Evolutionary conservation across 1,139 yeast species (phyloP).

Genomic region (Candida labiduridarum): DNA sequence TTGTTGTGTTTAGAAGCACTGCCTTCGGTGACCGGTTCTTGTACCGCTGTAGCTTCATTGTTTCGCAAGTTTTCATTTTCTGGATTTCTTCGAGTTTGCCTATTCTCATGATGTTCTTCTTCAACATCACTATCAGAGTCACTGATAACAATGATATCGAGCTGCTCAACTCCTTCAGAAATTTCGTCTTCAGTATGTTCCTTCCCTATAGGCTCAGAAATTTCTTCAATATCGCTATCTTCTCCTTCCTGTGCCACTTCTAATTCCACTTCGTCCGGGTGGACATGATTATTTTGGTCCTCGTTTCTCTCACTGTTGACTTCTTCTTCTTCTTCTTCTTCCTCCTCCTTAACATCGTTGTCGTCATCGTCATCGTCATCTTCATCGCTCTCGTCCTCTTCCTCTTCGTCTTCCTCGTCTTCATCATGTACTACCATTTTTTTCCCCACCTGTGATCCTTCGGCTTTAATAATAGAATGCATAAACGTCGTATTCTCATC

Average conservation of each 20-base stretch:
- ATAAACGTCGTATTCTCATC: background rate
- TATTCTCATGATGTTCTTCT: background rate
- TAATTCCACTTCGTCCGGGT: no score
- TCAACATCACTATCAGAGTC: background rate
- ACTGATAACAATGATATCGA: background rate
- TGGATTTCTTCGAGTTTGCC: no score
- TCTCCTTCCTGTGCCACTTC: no score
- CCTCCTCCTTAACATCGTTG: background rate
- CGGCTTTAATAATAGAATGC: background rate
- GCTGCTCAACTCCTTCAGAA: no score
- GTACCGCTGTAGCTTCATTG: no score
- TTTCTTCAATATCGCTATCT: no score
- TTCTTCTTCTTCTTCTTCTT: background rate
- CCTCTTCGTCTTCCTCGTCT: constrained; percentile 8
- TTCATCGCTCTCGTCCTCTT: background rate
- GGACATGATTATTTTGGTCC: background rate
- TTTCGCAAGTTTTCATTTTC: no score
- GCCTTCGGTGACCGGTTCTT: no score
- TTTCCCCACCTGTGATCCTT: background rate
- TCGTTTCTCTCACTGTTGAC: background rate
- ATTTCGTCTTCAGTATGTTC: no score
- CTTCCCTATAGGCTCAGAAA: no score
- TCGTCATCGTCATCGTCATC: background rate
- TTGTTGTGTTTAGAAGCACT: no score
- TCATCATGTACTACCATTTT: no score